Evolutionary conservation across 768 basidiomycete genomes (phyloP), one percentile per base, ranked within the genome.

Genomic region (Phylloporus sp.): DNA sequence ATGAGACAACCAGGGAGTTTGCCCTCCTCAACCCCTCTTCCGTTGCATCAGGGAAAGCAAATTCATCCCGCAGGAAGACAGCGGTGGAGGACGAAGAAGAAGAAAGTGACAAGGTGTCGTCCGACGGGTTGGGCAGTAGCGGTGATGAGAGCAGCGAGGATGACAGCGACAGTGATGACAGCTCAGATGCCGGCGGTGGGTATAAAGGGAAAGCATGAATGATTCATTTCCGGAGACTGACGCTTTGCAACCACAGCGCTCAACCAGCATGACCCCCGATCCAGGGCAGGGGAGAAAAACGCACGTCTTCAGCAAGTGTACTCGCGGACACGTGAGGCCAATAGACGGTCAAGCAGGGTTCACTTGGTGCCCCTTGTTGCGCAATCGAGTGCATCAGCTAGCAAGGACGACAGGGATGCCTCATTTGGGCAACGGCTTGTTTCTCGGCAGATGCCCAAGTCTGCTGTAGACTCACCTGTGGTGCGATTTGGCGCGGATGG

Each of bases 21-120:
- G 88, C 86, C n/a, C 70, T 98, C 57, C 81, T 97, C 65, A 94
- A 98, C 68, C 95, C 95, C 13, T 95, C 93, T 18, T 71, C 86
- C 10, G 82, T 73, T n/a, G 77, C 80, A 27, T 79, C 79, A 64
- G 80, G 75, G 65, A 70, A 73, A 63, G 65, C 41, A 45, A 61
- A 59, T 48, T 66, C 53, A 52, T 62, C 58, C 29, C 70, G 75
- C 56, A 69, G 70, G 45, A 90, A 80, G 76, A 95, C 91, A 1
- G 91, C 86, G 2, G 89, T 91, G 23, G 89, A 94, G 62, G 84
- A 90, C 31, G 91, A 95, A 58, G 90, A 90, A 27, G 94, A 94
- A 16, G 90, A 92, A 64, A 90, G 86, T 58, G 88, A 91, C 53
- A 82, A 77, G 63, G 49, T 66, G 15, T 86, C 85, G 9, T 84